phyloP scores from a whole-genome alignment of 805 yeast species.

The Maudiozyma bulderi region DNA sequence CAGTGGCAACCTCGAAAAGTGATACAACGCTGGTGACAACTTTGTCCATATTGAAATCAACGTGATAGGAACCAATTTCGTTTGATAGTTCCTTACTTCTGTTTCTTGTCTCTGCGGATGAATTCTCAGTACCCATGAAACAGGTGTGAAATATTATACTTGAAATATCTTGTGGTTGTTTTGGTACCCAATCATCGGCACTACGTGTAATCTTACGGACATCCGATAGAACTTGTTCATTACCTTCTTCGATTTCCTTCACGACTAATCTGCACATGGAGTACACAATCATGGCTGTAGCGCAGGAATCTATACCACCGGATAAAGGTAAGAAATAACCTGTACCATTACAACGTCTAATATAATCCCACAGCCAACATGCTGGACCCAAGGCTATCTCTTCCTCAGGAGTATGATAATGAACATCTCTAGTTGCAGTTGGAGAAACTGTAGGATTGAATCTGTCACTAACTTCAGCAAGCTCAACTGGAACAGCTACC shows the following conservation, averaged over 20 bases:
- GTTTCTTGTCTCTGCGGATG: slow-evolving; percentile 74
- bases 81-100: slow-evolving; percentile 72
- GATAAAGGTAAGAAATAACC: slow-evolving; percentile 90
- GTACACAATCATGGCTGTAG: slow-evolving; percentile 88
- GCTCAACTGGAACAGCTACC: slow-evolving; percentile 51
- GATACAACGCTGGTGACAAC: slow-evolving; percentile 64
- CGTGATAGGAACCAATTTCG: slow-evolving; percentile 79
- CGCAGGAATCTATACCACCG: slow-evolving; percentile 98
- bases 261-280: slow-evolving; percentile 88
- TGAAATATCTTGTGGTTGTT: slow-evolving; percentile 67
- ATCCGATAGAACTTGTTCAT: slow-evolving; percentile 68
- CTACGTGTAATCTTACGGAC: slow-evolving; percentile 57
- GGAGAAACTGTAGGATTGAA: slow-evolving; percentile 60
- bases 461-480: slow-evolving; percentile 49
- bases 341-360: slow-evolving; percentile 80
- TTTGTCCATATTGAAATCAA: slow-evolving; percentile 84
- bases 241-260: slow-evolving; percentile 56
- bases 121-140: slow-evolving; percentile 93
- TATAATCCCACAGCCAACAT: slow-evolving; percentile 98
- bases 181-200: slow-evolving; percentile 54
- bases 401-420: slow-evolving; percentile 79
- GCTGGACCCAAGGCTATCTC: slow-evolving; percentile 98
- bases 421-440: slow-evolving; percentile 38
- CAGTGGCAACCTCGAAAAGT: slow-evolving; percentile 82
- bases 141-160: slow-evolving; percentile 73